Conservation (phyloP, 2,329 filamentous ascomycete species). For the Fusarium fujikuroi region DNA sequence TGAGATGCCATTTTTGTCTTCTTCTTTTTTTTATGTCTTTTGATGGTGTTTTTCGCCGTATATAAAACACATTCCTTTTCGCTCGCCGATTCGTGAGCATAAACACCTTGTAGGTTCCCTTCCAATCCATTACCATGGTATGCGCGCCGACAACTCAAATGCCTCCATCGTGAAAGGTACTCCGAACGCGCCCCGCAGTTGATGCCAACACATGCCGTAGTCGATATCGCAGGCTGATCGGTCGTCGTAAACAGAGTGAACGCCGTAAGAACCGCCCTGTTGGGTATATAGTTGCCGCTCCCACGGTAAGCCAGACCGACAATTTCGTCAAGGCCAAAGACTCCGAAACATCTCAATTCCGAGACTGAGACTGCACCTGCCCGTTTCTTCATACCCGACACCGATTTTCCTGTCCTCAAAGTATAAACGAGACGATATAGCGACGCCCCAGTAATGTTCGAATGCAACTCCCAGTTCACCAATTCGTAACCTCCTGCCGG, state of each 20-base stretch:
- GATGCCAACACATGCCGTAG: slow-evolving; percentile 39
- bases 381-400: slow-evolving; percentile 27
- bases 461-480: slow-evolving; percentile 44
- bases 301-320: slow-evolving; percentile 18
- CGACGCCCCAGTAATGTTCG: slow-evolving; percentile 43
- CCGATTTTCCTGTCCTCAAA: slow-evolving; percentile 28
- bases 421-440: slow-evolving; percentile 40
- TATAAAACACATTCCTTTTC: slow-evolving; percentile 34
- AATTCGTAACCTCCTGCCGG: slow-evolving; percentile 33
- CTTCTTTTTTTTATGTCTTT: neutral
- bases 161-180: slow-evolving; percentile 33
- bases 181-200: slow-evolving; percentile 34
- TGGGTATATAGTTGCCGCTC: slow-evolving; percentile 41
- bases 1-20: slow-evolving; percentile 37
- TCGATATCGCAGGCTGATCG: slow-evolving; percentile 34
- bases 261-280: slow-evolving; percentile 40
- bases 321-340: slow-evolving; percentile 19
- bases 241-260: slow-evolving; percentile 35
- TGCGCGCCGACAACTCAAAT: slow-evolving; percentile 39
- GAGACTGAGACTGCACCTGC: slow-evolving; percentile 21
- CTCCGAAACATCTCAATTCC: slow-evolving; percentile 27
- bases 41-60: slow-evolving; percentile 29
- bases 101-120: slow-evolving; percentile 23
- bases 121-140: slow-evolving; percentile 29
- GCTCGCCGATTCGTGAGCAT: slow-evolving; percentile 22